Evolutionary conservation across 495 filamentous ascomycete species (phyloP).

Genomic region (Xylaria flabelliformis): DNA sequence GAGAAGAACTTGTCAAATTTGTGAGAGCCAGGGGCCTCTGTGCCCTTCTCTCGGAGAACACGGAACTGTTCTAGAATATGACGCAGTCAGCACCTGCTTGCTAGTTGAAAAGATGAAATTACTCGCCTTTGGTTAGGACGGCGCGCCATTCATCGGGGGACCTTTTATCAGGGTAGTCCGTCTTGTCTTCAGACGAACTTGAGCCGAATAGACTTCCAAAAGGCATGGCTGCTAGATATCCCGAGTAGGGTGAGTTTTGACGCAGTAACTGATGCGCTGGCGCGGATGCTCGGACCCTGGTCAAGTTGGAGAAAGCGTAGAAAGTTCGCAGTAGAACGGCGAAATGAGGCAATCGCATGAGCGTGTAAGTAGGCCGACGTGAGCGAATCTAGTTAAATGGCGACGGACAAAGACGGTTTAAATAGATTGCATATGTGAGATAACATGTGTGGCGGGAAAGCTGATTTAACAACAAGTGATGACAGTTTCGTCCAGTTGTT

Average conservation of each 20-base stretch:
- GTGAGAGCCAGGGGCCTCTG: conserved; percentile 78
- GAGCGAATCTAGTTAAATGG: not conserved
- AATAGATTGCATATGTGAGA: conserved; percentile 3
- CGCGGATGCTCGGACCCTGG: conserved; percentile 41
- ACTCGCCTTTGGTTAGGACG: conserved; percentile 73
- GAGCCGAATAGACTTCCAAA: conserved; percentile 77
- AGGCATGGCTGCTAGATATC: conserved; percentile 63
- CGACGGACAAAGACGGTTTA: not conserved
- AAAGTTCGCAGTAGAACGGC: conserved; percentile 60
- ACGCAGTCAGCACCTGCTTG: not conserved
- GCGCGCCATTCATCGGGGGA: conserved; percentile 86
- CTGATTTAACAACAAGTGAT: conserved; percentile 10
- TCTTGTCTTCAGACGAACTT: conserved; percentile 60
- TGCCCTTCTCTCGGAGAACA: conserved; percentile 88
- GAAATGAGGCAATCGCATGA: conserved; percentile 64
- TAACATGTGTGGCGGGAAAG: conserved; percentile 3
- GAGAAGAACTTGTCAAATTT: conserved; percentile 87
- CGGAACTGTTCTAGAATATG: conserved; percentile 84
- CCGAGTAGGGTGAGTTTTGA: conserved; percentile 22
- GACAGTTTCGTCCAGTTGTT: conserved; percentile 18
- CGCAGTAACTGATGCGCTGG: conserved; percentile 26
- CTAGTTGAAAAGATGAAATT: not conserved
- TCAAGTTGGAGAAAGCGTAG: conserved; percentile 44
- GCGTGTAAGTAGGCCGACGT: conserved; percentile 13
- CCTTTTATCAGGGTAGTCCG: conserved; percentile 83